Conservation (phyloP, 2,329 filamentous ascomycete genomes). For the Pseudohalonectria lignicola region DNA sequence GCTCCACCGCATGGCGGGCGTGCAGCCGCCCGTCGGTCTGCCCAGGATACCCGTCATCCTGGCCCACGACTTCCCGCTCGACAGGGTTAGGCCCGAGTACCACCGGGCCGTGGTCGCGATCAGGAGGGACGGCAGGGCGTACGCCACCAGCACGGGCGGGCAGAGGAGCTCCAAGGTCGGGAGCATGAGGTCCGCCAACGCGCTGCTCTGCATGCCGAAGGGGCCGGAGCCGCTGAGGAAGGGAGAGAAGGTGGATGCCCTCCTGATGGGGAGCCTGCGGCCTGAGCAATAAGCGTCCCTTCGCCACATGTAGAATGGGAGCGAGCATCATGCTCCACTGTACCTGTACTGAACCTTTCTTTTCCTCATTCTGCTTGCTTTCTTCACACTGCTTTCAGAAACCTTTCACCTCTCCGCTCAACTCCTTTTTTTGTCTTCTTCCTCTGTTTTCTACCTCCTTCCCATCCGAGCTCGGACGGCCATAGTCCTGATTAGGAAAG, state of each 20-base stretch:
- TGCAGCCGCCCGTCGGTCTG: conserved; percentile 56
- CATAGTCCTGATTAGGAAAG: too few relatives aligned
- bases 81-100: conserved; percentile 73
- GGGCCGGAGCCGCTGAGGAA: conserved; percentile 53
- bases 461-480: too few relatives aligned
- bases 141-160: conserved; percentile 73
- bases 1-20: conserved; percentile 65
- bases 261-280: conserved; percentile 57
- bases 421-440: too few relatives aligned
- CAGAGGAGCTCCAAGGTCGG: conserved; percentile 86
- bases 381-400: too few relatives aligned
- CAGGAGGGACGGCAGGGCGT: conserved; percentile 53
- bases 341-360: too few relatives aligned
- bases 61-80: conserved; percentile 61
- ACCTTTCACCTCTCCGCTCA: too few relatives aligned
- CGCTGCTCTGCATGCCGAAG: conserved; percentile 63
- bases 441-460: too few relatives aligned
- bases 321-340: too few relatives aligned
- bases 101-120: conserved; percentile 70
- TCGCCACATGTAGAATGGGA: too few relatives aligned
- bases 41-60: conserved; percentile 61
- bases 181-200: conserved; percentile 82
- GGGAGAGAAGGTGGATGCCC: conserved; percentile 62
- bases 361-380: too few relatives aligned
- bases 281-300: conserved; percentile 9